phyloP scores from a whole-genome alignment of 768 basidiomycete genomes.

The Russula vinacea region DNA sequence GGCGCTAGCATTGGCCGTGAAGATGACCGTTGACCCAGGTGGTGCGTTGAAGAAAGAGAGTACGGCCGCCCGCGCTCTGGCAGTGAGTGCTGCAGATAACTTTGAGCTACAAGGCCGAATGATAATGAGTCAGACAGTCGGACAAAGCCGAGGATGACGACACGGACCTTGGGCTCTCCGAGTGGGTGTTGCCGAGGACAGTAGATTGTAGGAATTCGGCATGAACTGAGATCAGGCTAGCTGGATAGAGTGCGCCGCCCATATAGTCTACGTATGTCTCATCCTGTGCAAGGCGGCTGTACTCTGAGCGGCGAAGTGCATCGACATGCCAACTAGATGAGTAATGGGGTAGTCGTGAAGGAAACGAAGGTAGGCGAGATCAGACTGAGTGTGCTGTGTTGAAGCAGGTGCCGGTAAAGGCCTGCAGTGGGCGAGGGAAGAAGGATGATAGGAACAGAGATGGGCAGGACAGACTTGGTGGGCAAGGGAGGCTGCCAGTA shows the following conservation, averaged over 20 bases:
- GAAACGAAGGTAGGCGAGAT: slow-evolving; percentile 26
- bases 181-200: slow-evolving; percentile 82
- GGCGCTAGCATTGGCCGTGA: slow-evolving; percentile 75
- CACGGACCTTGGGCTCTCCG: slow-evolving; percentile 69
- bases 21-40: slow-evolving; percentile 73
- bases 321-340: slow-evolving; percentile 68
- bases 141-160: not conserved
- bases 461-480: slow-evolving; percentile 6
- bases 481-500: not conserved
- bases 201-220: slow-evolving; percentile 61
- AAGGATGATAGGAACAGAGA: slow-evolving; percentile 12
- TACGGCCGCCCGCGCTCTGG: slow-evolving; percentile 68
- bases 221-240: slow-evolving; percentile 69
- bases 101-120: slow-evolving; percentile 50
- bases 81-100: slow-evolving; percentile 60
- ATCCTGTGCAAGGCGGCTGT: slow-evolving; percentile 42
- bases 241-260: slow-evolving; percentile 79
- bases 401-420: slow-evolving; percentile 10
- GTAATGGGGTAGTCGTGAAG: slow-evolving; percentile 49
- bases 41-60: slow-evolving; percentile 76
- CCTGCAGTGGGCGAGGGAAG: slow-evolving; percentile 29
- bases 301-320: slow-evolving; percentile 61
- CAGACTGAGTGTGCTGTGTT: slow-evolving; percentile 11
- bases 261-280: slow-evolving; percentile 86
- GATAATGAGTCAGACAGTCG: not conserved